Base-by-base conservation (phyloP, 495 filamentous ascomycete species). In the Barbatosphaeria neglecta region DNA sequence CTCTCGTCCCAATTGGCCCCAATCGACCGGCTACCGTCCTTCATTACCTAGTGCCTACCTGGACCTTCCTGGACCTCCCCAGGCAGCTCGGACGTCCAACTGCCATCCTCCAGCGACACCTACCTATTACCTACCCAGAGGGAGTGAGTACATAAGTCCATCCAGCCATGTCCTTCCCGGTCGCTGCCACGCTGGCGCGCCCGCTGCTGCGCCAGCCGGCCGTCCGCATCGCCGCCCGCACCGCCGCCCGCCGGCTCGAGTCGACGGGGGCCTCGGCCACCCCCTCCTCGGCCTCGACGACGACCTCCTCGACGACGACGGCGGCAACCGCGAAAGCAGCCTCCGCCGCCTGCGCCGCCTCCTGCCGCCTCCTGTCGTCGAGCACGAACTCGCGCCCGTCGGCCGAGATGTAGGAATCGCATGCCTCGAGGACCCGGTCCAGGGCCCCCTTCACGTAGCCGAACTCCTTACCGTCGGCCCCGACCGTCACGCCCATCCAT, bases 401-500 rank as follows among this genome's bases (percentile, higher is more conserved):
- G 53, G 79, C 81, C 25, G 84, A 85, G 44, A 99, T 58, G 60
- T 95, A 99, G 0, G 86, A 90, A 60, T 95, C 90, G 48, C 90
- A 97, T 22, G 85, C 78, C 24, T 77, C 77, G 2, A 99, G 68
- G 13, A 99, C 76, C 60, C 82, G 83, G 59, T 99, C 92, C 28
- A 97, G 72, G 44, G 92, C 88, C 37, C 92, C 92, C 60, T 99
- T 99, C 60, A 95, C 84, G 54, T 97, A 96, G 11, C 85, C 90
- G 47, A 85, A 76, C 53, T 90, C 82, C 55, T 71, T 77, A 5
- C 76, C 62, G 47, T 75, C 73, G 3, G 69, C 72, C 24, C 82
- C 81, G 51, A 95, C 87, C 2, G 86, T 80, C 13, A 95, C 89
- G 27, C 92, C 92, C 92, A 97, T 99, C 90, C 92, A 99, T 64